Evolutionary conservation across 805 yeast species (phyloP), one percentile per base, ranked within the genome.

Genomic region (Suhomyces canberraensis): DNA sequence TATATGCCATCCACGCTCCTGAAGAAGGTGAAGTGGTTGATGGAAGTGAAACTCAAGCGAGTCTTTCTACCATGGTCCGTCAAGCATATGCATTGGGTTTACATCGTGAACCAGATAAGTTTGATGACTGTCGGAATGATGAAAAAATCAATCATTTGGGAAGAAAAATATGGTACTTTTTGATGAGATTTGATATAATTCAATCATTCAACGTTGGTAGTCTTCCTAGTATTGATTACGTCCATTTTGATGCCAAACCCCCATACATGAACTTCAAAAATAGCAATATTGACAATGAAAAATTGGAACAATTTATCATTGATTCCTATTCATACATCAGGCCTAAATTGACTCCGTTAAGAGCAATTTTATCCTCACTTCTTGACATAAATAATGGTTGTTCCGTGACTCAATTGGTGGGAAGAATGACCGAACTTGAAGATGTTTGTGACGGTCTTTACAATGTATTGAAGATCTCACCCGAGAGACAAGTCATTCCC

Each of bases 141-240:
- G 52, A 40, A 33, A 60, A 50, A 34, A 59, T 66, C 16, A 63
- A 68, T 16, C 73, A 76, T 41, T 48, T 78, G 2, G 69, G 77
- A 67, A 65, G 86, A 48, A 79, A 76, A 45, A 65, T 78, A 3
- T 81, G 86, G 86, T 69, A 68, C 51, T 60, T 64, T 16, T 54
- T 81, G 29, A 58, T 74, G 19, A 28, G 43, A n/a, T 31, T 30
- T 9, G 46, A 43, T 22, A 28, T 39, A 8, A 33, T 40, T 9
- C 40, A 38, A 16, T 37, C 36, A 19, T 33, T 25, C 16, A 44
- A 42, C 16, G 37, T 44, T 20, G 62, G 61, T 2, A 51, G 47
- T 21, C 47, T 50, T 2, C 39, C 44, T 2, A 20, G 39, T 3
- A 44, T 46, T 15, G 33, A 36, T 16, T 9, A 8, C 4, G 25